Conservation (phyloP, 306 rosid genomes). For the Gillenia trifoliata region DNA sequence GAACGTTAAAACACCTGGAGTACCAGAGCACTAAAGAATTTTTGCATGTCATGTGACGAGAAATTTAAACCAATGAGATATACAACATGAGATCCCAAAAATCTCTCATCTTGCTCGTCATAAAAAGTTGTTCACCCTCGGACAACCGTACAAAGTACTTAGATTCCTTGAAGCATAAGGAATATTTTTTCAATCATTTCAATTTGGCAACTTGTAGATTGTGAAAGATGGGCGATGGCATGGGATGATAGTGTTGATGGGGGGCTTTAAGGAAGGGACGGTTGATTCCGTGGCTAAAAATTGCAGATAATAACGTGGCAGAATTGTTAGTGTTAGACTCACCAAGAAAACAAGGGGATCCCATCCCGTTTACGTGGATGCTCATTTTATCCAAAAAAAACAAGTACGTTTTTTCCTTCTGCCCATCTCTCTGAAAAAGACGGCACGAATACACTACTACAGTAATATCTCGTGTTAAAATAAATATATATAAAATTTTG, state of each 20-base stretch:
- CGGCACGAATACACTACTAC: too few relatives aligned
- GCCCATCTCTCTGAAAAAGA: not conserved
- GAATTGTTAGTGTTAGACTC: not conserved
- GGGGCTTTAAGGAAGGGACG: not conserved
- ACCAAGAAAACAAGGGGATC: slow-evolving; percentile 25
- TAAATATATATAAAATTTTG: too few relatives aligned
- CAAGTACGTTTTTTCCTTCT: not conserved
- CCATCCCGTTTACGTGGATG: slow-evolving; percentile 27
- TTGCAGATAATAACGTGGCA: slow-evolving; percentile 7
- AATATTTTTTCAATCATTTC: not conserved
- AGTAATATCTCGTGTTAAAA: too few relatives aligned
- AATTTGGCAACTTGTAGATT: not conserved
- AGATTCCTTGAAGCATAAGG: not conserved
- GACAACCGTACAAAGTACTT: too few relatives aligned
- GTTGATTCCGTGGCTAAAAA: slow-evolving; percentile 17
- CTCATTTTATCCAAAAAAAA: not conserved
- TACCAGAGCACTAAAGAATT: too few relatives aligned
- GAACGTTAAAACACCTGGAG: too few relatives aligned
- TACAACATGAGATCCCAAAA: too few relatives aligned
- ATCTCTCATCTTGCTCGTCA: too few relatives aligned
- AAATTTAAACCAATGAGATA: too few relatives aligned
- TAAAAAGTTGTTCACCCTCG: too few relatives aligned
- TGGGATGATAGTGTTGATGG: not conserved
- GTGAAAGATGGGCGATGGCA: not conserved
- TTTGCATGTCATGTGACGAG: too few relatives aligned